Evolutionary conservation across 805 yeast genomes (phyloP).

Genomic region (Starmerella bacillaris): DNA sequence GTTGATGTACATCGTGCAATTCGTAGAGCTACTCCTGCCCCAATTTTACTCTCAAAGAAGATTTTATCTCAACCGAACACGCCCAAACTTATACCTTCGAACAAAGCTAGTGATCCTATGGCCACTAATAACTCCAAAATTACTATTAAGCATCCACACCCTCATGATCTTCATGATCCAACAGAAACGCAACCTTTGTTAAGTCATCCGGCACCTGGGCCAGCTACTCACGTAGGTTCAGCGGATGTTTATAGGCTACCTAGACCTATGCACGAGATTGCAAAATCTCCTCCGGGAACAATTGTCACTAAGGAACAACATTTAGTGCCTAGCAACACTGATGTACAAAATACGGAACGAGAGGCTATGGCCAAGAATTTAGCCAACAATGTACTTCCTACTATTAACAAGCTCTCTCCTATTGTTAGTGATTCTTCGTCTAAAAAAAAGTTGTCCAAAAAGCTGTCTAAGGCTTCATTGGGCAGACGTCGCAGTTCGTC

Average conservation of each 20-base stretch:
- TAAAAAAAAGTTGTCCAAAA: neutral
- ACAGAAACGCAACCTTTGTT: neutral
- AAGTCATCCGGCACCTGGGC: too few species aligned
- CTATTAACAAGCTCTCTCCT: too few species aligned
- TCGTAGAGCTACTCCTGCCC: conserved; percentile 32
- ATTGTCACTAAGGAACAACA: conserved; percentile 8
- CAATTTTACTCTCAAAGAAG: conserved; percentile 15
- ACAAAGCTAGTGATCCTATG: conserved; percentile 51
- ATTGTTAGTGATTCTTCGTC: neutral
- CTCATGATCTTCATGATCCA: too few species aligned
- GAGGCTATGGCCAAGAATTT: conserved; percentile 13
- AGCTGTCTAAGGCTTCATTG: neutral
- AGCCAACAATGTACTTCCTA: neutral
- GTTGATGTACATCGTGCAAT: conserved; percentile 79
- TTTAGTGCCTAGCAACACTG: neutral
- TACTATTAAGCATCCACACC: conserved; percentile 31
- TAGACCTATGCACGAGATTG: conserved; percentile 3
- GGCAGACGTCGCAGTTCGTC: neutral
- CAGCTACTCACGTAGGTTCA: neutral
- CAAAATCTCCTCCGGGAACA: conserved; percentile 8
- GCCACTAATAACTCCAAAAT: conserved; percentile 45
- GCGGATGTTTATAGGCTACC: neutral
- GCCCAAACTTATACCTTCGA: conserved; percentile 20
- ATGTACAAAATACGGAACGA: conserved; percentile 11
- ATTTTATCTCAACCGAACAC: conserved; percentile 1